Evolutionary conservation across 768 basidiomycete genomes (phyloP), one percentile per base, ranked within the genome.

Genomic region (Lactifluus echinatus): DNA sequence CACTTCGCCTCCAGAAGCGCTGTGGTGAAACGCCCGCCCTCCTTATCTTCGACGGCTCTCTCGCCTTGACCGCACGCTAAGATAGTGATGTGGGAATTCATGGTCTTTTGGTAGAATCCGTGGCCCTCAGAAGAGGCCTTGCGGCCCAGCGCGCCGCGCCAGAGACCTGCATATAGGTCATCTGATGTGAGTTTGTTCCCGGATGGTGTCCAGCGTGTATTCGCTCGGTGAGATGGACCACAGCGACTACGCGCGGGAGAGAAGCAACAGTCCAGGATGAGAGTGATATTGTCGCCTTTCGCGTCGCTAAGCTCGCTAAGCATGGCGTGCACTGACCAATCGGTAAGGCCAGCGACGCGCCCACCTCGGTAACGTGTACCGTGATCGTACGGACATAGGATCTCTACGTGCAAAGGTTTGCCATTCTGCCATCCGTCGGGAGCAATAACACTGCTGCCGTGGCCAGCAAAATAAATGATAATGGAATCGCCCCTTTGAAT

Each of bases 391-490:
- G 86, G 75, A 66, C 84, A 86, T 31, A 87, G 66, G 53, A 85
- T 75, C 62, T 86, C 76, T 15, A 83, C 81, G 26, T 68, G 64
- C 47, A 68, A 68, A 50, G 71, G 66, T 34, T 71, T 72, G 37
- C 69, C 68, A 58, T 75, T 74, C 65, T 77, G 80, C 86, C 85
- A 87, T 50, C 75, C 79, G 34, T 70, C 67, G 49, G 84, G 84
- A n/a, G 82, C 77, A 14, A 72, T 67, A 42, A 83, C 65, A 53
- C 68, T 74, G 65, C 81, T 83, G 24, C 85, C 85, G 66, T 87
- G 84, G n/a, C 85, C 86, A 36, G 86, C 83, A 65, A 85, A 87
- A 64, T 84, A 87, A 49, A 87, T 67, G 60, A 87, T 62, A 39
- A 87, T 75, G 31, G 85, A 80, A 57, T 87, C 85, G 23, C 81